Percentiles rank a stretch among this genome's conserved stretches.
phyloP scores from a whole-genome alignment of 495 filamentous ascomycete genomes.

The Annulohypoxylon moriforme region DNA sequence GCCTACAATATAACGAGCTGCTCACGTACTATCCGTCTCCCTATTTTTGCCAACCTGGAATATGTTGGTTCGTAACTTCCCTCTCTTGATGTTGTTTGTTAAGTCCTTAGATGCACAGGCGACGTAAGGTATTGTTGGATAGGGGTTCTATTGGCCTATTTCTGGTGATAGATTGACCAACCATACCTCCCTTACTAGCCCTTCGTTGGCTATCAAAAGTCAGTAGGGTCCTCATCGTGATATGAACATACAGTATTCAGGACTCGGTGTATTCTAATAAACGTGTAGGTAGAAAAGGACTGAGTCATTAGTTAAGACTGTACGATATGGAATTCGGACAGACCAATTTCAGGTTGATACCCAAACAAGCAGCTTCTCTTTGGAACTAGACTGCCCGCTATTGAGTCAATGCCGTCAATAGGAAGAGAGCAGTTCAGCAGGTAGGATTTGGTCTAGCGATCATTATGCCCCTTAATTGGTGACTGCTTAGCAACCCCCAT shows the following conservation, averaged over 20 bases:
- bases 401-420: neutral
- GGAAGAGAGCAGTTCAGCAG: neutral
- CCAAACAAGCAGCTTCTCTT: neutral
- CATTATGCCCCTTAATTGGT: neutral
- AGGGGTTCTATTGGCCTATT: neutral
- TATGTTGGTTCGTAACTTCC: neutral
- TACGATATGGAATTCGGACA: neutral
- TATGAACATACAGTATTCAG: neutral
- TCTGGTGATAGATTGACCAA: neutral
- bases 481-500: neutral
- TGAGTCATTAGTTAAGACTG: neutral
- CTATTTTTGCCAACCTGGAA: neutral
- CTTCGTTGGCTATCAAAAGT: neutral
- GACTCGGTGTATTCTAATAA: neutral
- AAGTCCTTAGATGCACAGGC: neutral
- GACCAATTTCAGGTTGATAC: neutral
- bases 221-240: neutral
- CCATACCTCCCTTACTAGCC: neutral
- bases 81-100: neutral
- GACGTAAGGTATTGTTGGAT: neutral
- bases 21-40: neutral
- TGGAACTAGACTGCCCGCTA: neutral
- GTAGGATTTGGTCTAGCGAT: neutral
- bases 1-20: neutral
- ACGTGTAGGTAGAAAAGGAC: neutral